Evolutionary conservation across 768 basidiomycete species (phyloP), one percentile per base, ranked within the genome.

Genomic region (Artomyces pyxidatus): DNA sequence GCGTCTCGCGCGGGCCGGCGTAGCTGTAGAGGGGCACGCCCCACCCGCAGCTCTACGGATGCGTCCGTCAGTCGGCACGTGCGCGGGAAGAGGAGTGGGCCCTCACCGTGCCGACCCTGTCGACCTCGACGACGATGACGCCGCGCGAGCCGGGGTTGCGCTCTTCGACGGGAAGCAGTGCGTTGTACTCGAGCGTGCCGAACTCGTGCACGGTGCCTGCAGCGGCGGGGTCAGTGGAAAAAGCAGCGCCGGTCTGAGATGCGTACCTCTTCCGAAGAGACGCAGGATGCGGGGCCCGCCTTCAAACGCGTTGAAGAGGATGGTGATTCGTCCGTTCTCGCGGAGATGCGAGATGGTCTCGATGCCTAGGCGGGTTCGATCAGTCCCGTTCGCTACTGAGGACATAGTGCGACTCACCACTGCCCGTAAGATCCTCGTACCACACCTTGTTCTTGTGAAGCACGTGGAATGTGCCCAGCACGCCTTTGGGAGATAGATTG

Each of bases 371-470:
- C 1, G n/a, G n/a, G n/a, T n/a, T n/a, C n/a, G n/a, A n/a, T n/a
- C n/a, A n/a, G n/a, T n/a, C n/a, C n/a, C n/a, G n/a, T n/a, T n/a
- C n/a, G n/a, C n/a, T n/a, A n/a, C n/a, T n/a, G n/a, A n/a, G n/a
- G n/a, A n/a, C n/a, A n/a, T n/a, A n/a, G n/a, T n/a, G n/a, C n/a
- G n/a, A 67, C 71, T 37, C 51, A 81, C 83, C 83, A 52, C 81
- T 80, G 8, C 85, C 85, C 17, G 77, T 80, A 39, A 84, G 68
- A 59, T 87, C 84, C 58, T 87, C 82, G 53, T 87, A 87, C 85
- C 84, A 86, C 2, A 81, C 78, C 40, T 63, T 66, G 37, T 69
- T 75, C 17, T 71, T 62, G 48, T 76, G 67, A 14, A 74, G 68
- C 52, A 85, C 59, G 56, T 81, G 81, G 58, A 88, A 84, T 3